These are phyloP conservation scores for Polytrichum formosum DNA, from an alignment of 225 moss, liverwort and hornwort species.

Conservation along the genomic window DNA sequence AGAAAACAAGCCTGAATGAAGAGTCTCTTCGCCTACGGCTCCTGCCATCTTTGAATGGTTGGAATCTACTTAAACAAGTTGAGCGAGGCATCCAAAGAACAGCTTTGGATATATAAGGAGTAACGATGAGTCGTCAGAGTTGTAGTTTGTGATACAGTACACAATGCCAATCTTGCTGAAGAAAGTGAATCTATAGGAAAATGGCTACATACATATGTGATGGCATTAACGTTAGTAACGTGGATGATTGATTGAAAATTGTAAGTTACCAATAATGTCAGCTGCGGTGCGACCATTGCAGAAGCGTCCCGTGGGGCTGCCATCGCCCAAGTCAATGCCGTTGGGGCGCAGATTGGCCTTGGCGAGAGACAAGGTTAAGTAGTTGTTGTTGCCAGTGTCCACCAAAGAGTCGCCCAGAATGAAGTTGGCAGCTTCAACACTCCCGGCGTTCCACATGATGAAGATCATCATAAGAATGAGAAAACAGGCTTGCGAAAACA, in stretches of 20 bases:
- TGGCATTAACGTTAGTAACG: not conserved
- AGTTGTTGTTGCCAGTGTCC: slow-evolving; percentile 86
- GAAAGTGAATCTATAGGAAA: too few species aligned
- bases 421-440: slow-evolving; percentile 29
- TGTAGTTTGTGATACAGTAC: too few species aligned
- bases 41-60: too few species aligned
- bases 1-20: too few species aligned
- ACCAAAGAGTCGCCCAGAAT: slow-evolving; percentile 74
- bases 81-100: too few species aligned
- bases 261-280: slow-evolving; percentile 48
- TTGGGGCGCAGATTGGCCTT: slow-evolving; percentile 76
- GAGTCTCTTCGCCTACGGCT: too few species aligned
- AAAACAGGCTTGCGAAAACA: too few species aligned
- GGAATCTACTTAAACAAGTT: too few species aligned
- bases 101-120: too few species aligned
- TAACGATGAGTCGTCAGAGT: too few species aligned
- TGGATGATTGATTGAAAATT: not conserved
- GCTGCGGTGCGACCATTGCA: slow-evolving; percentile 70
- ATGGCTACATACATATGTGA: too few species aligned
- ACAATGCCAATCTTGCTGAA: too few species aligned
- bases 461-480: not conserved
- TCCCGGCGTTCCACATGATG: slow-evolving; percentile 2
- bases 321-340: slow-evolving; percentile 57
- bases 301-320: slow-evolving; percentile 64
- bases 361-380: slow-evolving; percentile 55